A percentile compares a stretch with the other conserved stretches of the same genome.
Conservation (phyloP, 2,329 filamentous ascomycete genomes). For the Xylariaceae sp. region DNA sequence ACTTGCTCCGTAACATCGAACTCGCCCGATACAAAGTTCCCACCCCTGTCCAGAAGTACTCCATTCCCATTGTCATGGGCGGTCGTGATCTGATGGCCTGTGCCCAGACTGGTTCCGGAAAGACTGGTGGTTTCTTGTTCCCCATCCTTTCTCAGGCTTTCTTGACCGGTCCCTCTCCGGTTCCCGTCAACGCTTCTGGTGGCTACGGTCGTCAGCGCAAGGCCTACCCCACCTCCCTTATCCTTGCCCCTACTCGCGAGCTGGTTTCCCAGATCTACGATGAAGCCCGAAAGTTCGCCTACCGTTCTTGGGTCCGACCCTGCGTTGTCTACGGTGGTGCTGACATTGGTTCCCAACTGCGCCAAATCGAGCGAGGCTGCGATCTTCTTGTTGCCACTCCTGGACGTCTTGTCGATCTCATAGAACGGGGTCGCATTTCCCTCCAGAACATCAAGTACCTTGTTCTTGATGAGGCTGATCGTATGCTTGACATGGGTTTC, state of each 20-base stretch:
- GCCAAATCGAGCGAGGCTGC: slow-evolving; percentile 94
- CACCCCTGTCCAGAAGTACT: slow-evolving; percentile 98
- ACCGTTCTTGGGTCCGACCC: slow-evolving; percentile 97
- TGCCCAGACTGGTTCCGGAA: slow-evolving; percentile 98
- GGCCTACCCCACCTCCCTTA: slow-evolving; percentile 92
- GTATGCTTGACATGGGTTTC: slow-evolving; percentile 99
- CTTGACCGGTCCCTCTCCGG: slow-evolving; percentile 73
- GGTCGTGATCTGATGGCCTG: slow-evolving; percentile 99
- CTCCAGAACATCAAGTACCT: slow-evolving; percentile 99
- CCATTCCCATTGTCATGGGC: slow-evolving; percentile 96
- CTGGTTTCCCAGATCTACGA: slow-evolving; percentile 98
- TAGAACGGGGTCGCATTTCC: slow-evolving; percentile 97
- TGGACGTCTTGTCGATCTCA: slow-evolving; percentile 93
- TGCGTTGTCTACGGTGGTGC: slow-evolving; percentile 99
- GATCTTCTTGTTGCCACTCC: slow-evolving; percentile 96
- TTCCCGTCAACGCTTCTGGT: slow-evolving; percentile 58
- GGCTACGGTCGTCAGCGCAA: slow-evolving; percentile 90
- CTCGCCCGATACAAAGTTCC: slow-evolving; percentile 92
- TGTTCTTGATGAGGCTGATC: slow-evolving; percentile 97
- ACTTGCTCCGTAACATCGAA: slow-evolving; percentile 87
- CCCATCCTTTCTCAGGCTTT: slow-evolving; percentile 98
- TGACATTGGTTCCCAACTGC: slow-evolving; percentile 95
- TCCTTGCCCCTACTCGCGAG: slow-evolving; percentile 95
- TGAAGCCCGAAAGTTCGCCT: slow-evolving; percentile 95
- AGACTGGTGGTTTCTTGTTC: slow-evolving; percentile 99